Base-by-base conservation (phyloP, 139 green algal genomes). In the Chlorella sp. region DNA sequence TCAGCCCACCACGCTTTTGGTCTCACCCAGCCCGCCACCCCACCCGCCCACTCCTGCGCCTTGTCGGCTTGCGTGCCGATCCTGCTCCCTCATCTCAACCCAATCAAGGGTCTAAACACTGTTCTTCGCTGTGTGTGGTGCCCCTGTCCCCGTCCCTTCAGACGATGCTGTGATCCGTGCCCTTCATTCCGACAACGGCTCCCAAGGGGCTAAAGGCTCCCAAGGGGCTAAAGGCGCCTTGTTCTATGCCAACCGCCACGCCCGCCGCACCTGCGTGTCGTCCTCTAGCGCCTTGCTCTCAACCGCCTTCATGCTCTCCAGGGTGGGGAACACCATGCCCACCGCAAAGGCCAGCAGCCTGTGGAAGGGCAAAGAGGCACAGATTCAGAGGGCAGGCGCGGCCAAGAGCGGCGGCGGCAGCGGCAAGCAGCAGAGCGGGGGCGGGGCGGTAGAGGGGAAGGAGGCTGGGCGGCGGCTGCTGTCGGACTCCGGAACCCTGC, bases 261-360 rank as follows among this genome's bases (percentile, higher is more conserved):
- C 32, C 71, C 32, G 15, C 71, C 28, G n/a, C n/a, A 83, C 89
- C 89, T 92, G 91, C 42, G 61, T 91, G 90, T 93, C 91, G 48
- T 93, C 91, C 2, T 34, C 87, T 16, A 37, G 21, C 15, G 39
- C 2, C 16, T 86, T 53, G 79, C 64, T 85, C 48, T 93, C 91
- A n/a, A 93, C 88, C 2, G 91, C 91, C 75, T 87, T 57, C 64
- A 93, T 89, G n/a, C 40, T 83, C 83, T 91, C 48, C 5, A 89
- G 76, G 0, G 91, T 90, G 40, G 91, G 91, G 39, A 90, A 92
- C 19, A 93, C 57, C 48, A 93, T 68, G 53, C 83, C 91, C 71
- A 91, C 81, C 16, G 82, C 39, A 64, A 93, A 88, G 16, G 88
- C 91, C 66, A 53, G 86, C 82, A 91, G 37, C 28, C 57, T 76